Evolutionary conservation across 2,329 filamentous ascomycete species (phyloP).

Genomic region (Talaromyces sp.): DNA sequence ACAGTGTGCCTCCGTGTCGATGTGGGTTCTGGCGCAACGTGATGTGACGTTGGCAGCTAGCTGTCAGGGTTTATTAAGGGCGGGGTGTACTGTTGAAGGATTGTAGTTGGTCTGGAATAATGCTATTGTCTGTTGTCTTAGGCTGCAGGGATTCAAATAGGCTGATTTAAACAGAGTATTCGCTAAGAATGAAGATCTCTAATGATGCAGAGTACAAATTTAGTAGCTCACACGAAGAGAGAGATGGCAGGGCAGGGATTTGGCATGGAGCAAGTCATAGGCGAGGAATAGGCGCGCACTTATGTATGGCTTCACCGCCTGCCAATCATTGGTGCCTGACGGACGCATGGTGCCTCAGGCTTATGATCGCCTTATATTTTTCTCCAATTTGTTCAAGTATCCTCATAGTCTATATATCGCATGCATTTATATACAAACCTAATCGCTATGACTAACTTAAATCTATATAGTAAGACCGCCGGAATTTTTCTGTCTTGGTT

Average conservation of each 20-base stretch:
- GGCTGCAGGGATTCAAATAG: background rate
- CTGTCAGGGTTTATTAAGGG: conserved; percentile 1
- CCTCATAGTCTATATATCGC: background rate
- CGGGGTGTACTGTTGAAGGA: conserved; percentile 3
- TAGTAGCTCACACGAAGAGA: background rate
- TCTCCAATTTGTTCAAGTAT: too few species aligned
- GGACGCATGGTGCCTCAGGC: conserved; percentile 6
- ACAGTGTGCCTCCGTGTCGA: background rate
- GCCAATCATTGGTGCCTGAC: conserved; percentile 13
- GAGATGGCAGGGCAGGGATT: conserved; percentile 1
- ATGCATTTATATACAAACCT: background rate
- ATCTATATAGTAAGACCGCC: conserved; percentile 52
- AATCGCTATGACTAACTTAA: background rate
- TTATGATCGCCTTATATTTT: background rate
- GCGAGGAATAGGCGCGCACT: conserved; percentile 9
- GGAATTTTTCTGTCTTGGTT: conserved; percentile 70
- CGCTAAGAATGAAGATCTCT: background rate
- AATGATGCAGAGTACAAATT: background rate
- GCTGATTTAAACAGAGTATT: background rate
- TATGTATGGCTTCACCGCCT: conserved; percentile 15
- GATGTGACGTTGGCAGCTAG: conserved; percentile 17
- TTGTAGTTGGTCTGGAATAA: background rate
- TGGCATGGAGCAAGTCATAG: conserved; percentile 1
- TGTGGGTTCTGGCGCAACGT: conserved; percentile 10
- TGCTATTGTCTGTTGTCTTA: background rate